Conservation (phyloP, 257 asterid species). For the Solanum pimpinellifolium region DNA sequence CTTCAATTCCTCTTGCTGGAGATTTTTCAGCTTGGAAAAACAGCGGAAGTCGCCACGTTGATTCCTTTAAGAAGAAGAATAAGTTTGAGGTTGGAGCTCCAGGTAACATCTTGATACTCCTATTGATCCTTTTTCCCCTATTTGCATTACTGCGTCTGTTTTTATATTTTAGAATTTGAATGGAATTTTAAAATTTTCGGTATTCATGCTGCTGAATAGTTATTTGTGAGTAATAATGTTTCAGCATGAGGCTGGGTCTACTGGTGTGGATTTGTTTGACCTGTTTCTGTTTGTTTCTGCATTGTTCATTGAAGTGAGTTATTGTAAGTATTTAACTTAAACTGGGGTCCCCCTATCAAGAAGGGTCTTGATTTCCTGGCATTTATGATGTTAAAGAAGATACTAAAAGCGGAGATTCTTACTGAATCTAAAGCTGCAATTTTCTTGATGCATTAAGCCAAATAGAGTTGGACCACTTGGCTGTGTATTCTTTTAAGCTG, state of each 20-base stretch:
- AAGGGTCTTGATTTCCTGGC: conserved; percentile 18
- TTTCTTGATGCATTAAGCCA: conserved; percentile 4
- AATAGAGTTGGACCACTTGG: conserved; percentile 5
- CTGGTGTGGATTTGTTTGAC: conserved; percentile 14
- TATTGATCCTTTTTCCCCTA: not conserved
- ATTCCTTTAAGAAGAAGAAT: conserved; percentile 59
- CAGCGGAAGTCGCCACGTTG: conserved; percentile 25
- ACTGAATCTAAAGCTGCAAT: not conserved
- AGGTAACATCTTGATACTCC: conserved; percentile 22
- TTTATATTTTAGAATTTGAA: not conserved
- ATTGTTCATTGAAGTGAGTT: conserved; percentile 14
- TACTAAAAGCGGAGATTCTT: conserved; percentile 2
- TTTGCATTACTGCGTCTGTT: not conserved
- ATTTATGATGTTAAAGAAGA: conserved; percentile 3
- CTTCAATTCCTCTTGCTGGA: conserved; percentile 79
- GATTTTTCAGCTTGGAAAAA: conserved; percentile 64
- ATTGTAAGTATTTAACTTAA: conserved; percentile 18
- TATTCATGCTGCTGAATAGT: not conserved
- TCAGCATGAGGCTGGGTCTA: conserved; percentile 32
- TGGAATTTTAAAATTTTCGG: not conserved
- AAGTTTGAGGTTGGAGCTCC: conserved; percentile 49
- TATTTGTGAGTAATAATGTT: not conserved
- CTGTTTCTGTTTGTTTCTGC: conserved; percentile 17
- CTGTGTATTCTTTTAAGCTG: conserved; percentile 24
- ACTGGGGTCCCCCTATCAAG: conserved; percentile 34